These are phyloP conservation scores for Dionaea muscipula DNA, from an alignment of 179 eudicot species.

Conservation along the genomic window DNA sequence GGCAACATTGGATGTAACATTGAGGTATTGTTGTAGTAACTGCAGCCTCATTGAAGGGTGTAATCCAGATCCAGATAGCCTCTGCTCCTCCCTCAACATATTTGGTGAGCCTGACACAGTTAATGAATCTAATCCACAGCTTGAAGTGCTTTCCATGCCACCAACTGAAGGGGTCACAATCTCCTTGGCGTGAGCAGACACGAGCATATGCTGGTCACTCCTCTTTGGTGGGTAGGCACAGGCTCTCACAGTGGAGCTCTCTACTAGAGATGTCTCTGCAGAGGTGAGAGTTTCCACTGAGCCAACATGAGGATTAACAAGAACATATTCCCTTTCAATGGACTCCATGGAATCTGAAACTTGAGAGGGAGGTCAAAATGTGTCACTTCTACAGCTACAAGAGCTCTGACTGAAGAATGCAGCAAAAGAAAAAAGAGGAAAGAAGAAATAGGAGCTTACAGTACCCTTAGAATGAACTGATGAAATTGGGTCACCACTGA, in stretches of 20 bases:
- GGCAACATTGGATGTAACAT: slow-evolving; percentile 29
- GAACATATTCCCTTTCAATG: slow-evolving; percentile 34
- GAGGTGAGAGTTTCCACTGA: slow-evolving; percentile 39
- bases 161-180: slow-evolving; percentile 8
- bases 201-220: slow-evolving; percentile 14
- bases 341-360: slow-evolving; percentile 40
- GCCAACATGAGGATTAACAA: slow-evolving; percentile 37
- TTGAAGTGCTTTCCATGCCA: slow-evolving; percentile 11
- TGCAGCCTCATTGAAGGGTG: slow-evolving; percentile 40
- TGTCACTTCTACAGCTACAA: neutral
- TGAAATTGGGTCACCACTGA: slow-evolving; percentile 16
- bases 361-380: slow-evolving; percentile 12
- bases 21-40: slow-evolving; percentile 28
- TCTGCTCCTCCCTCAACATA: slow-evolving; percentile 19
- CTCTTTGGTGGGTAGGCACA: slow-evolving; percentile 18
- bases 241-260: slow-evolving; percentile 20
- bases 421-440: no score
- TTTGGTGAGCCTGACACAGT: slow-evolving; percentile 16
- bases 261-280: slow-evolving; percentile 29
- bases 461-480: slow-evolving; percentile 25
- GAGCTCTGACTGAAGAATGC: neutral
- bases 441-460: slow-evolving; percentile 4
- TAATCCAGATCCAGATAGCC: slow-evolving; percentile 12
- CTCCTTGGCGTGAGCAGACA: slow-evolving; percentile 11
- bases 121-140: slow-evolving; percentile 11